Base-by-base conservation (phyloP, 345 rosid species). In the Boechera retrofracta region DNA sequence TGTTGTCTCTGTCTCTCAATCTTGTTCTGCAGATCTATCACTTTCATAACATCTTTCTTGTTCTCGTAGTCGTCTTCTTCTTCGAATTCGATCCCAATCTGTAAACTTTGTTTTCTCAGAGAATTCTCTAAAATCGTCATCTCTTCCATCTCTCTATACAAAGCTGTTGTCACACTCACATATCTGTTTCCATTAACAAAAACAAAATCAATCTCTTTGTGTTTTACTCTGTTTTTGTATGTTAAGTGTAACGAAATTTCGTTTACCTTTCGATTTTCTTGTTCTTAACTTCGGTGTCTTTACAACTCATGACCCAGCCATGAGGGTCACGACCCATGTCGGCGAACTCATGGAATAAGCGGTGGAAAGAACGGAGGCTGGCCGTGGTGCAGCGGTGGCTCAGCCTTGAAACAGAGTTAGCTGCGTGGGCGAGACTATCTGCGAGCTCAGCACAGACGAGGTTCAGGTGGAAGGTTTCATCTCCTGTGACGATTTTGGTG, bases 121-220 rank as follows among this genome's bases (percentile, higher is more conserved):
- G 85, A 78, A 71, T 66, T 86, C 79, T 96, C 97, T 38, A 86
- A 24, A 1, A 51, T 67, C 7, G 89, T 61, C 33, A 96, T 83
- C 83, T 93, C 99, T 77, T 96, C 97, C 85, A 91, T 90, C 78
- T 89, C 96, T 83, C 82, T 89, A 52, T 83, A 84, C 63, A 96
- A 80, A 47, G 87, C 82, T 3, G 90, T 88, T 38, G 98, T 93
- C 51, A 83, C 79, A 3, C 86, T 76, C 51, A 90, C 88, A 67
- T 83, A 90, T 71, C 90, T 83, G 79, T 79, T 78, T 71, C 60
- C 72, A 77, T 55, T 11, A 72, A 69, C 55, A 54, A 31, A 29
- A 16, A 32, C 58, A 41, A 68, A 68, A 42, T 76, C 57, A 62
- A 13, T 67, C 69, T 42, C 59, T 74, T n/a, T 62, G 44, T 69